phyloP scores from a whole-genome alignment of 345 rosid species.

The Reutealis trisperma region DNA sequence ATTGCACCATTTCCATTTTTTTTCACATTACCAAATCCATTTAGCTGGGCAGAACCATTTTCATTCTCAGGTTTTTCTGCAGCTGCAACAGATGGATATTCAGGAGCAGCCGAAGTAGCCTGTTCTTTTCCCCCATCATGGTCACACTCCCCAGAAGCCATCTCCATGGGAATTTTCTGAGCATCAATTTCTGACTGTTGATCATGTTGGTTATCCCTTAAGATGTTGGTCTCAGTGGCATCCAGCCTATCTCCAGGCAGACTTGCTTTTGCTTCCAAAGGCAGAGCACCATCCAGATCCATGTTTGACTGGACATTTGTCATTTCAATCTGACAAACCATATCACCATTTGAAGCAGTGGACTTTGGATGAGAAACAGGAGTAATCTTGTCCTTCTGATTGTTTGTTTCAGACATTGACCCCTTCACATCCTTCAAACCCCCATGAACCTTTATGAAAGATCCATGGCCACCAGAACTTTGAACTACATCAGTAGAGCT shows the following conservation, averaged over 20 bases:
- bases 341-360: conserved; percentile 60
- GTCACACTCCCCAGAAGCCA: conserved; percentile 47
- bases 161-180: conserved; percentile 27
- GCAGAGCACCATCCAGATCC: conserved; percentile 50
- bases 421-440: conserved; percentile 60
- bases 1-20: conserved; percentile 36
- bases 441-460: conserved; percentile 53
- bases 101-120: conserved; percentile 41
- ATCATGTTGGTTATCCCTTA: conserved; percentile 32
- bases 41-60: conserved; percentile 37
- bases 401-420: conserved; percentile 52
- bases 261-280: conserved; percentile 37
- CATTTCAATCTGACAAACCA: conserved; percentile 42
- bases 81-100: conserved; percentile 41
- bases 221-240: conserved; percentile 35
- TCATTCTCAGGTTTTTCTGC: conserved; percentile 40
- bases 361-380: conserved; percentile 45
- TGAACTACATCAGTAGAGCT: conserved; percentile 72
- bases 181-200: conserved; percentile 36
- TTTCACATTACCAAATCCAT: conserved; percentile 42
- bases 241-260: conserved; percentile 44
- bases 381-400: conserved; percentile 55
- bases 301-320: conserved; percentile 43
- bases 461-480: conserved; percentile 70
- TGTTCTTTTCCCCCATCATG: conserved; percentile 44